phyloP scores from a whole-genome alignment of 2,329 filamentous ascomycete genomes.

The Epichloe sibirici region DNA sequence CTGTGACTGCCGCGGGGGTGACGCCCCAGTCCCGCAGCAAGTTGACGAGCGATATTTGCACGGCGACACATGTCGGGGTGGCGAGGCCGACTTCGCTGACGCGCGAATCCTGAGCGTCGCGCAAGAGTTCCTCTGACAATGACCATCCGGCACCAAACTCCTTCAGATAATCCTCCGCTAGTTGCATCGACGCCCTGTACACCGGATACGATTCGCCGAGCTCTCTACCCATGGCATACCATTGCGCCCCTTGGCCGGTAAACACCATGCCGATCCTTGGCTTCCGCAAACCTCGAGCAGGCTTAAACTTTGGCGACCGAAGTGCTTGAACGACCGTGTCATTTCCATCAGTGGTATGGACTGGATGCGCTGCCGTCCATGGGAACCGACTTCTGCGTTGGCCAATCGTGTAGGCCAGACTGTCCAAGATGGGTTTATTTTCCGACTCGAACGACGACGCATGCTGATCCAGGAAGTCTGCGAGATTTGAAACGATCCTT shows the following conservation, averaged over 20 bases:
- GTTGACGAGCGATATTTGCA: constrained; percentile 24
- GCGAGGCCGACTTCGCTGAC: neutral
- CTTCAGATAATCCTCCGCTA: too few species aligned
- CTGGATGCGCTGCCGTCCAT: too few species aligned
- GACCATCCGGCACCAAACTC: neutral
- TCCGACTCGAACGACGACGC: neutral
- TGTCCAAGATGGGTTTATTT: neutral
- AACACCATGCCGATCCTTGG: constrained; percentile 15
- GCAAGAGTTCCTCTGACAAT: neutral
- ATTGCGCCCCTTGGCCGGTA: constrained; percentile 23
- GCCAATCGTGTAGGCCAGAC: neutral
- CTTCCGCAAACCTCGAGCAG: neutral
- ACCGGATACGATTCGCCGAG: neutral
- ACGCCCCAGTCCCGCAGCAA: constrained; percentile 17
- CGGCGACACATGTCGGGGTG: constrained; percentile 20
- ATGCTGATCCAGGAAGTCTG: neutral
- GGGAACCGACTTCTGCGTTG: too few species aligned
- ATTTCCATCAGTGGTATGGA: too few species aligned
- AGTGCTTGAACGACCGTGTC: too few species aligned
- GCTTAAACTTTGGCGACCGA: neutral
- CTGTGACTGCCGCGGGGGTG: constrained; percentile 12
- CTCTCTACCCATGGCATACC: constrained; percentile 8
- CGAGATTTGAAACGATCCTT: neutral
- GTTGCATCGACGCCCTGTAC: too few species aligned
- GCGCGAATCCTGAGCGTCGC: neutral